Conservation (phyloP, 495 filamentous ascomycete genomes). For the Podospora anserina region DNA sequence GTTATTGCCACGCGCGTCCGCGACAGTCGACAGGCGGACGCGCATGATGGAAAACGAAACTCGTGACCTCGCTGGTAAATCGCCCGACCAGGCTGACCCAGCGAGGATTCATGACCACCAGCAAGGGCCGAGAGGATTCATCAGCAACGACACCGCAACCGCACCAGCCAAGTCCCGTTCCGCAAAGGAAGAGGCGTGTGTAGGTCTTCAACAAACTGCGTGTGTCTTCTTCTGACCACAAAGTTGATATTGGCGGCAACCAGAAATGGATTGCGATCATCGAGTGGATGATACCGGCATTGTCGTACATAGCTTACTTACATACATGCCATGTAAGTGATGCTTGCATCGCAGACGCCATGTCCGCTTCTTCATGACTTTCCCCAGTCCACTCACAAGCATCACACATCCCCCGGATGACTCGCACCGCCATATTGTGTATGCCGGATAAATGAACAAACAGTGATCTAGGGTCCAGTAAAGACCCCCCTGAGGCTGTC, state of each 20-base stretch:
- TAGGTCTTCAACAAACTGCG: not conserved
- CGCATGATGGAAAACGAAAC: not conserved
- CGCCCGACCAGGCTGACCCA: not conserved
- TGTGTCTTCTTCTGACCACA: not conserved
- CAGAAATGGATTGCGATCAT: constrained; percentile 2
- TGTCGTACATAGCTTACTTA: not conserved
- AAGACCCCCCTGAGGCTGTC: not conserved
- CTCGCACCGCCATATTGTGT: not conserved
- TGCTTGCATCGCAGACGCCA: not conserved
- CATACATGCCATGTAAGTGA: not conserved
- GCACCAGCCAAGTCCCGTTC: not conserved
- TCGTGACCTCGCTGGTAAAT: not conserved
- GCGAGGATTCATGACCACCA: not conserved
- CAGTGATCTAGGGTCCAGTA: not conserved
- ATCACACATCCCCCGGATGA: not conserved
- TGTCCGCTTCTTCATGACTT: not conserved
- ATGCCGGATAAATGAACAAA: constrained; percentile 5
- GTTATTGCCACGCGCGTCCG: not conserved
- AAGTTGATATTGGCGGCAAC: not conserved
- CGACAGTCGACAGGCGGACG: not conserved
- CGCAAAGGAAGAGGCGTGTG: not conserved
- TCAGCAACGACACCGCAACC: not conserved
- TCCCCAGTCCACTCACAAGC: not conserved
- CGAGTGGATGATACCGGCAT: not conserved
- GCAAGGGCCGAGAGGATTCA: not conserved